Evolutionary conservation across 441 rosid species (phyloP).

Genomic region (Populus tomentosa): DNA sequence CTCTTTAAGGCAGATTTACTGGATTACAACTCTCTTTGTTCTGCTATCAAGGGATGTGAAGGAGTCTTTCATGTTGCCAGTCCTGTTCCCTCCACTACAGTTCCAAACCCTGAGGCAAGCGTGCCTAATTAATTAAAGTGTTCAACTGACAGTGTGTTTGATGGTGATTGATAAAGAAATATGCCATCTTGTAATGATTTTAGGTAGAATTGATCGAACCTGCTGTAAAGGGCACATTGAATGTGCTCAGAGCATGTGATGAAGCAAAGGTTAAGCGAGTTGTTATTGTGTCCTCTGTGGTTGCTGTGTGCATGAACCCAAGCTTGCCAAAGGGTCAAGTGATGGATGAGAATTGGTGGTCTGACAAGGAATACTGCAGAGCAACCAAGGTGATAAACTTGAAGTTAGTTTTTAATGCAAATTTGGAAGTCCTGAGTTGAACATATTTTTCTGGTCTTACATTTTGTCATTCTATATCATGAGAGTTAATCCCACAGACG

Average conservation of each 20-base stretch:
- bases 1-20: conserved; percentile 65
- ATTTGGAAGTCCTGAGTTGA: neutral
- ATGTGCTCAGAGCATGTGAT: conserved; percentile 64
- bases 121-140: neutral
- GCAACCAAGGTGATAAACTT: conserved; percentile 40
- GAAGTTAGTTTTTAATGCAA: neutral
- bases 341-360: conserved; percentile 66
- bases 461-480: neutral
- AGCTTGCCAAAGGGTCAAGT: conserved; percentile 43
- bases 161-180: neutral
- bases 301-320: conserved; percentile 57
- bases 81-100: conserved; percentile 50
- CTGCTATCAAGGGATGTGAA: conserved; percentile 51
- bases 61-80: conserved; percentile 73
- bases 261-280: conserved; percentile 61
- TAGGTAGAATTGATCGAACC: conserved; percentile 68
- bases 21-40: conserved; percentile 40
- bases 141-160: neutral
- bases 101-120: conserved; percentile 59
- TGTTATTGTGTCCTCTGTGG: conserved; percentile 57
- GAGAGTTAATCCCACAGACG: neutral
- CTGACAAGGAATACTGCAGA: conserved; percentile 61
- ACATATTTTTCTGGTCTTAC: neutral
- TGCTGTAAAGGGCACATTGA: conserved; percentile 61
- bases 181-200: neutral